Evolutionary conservation across 106 monocot genomes (phyloP), one percentile per base, ranked within the genome.

Genomic region (Amphibolis antarctica): DNA sequence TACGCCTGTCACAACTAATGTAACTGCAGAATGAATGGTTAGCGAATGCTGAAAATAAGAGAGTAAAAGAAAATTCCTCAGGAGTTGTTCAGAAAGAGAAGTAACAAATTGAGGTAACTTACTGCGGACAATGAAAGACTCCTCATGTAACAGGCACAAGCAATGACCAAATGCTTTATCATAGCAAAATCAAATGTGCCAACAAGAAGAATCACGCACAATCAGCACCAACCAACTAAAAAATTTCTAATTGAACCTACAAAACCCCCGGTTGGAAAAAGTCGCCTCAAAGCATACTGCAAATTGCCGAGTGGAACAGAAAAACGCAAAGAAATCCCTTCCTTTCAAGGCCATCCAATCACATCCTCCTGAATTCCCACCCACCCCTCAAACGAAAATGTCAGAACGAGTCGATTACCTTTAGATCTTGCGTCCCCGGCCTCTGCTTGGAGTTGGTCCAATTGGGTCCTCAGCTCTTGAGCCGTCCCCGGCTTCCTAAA

Each of bases 361-460:
- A 48, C 25, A 46, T 22, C 19, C 47, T 36, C 36, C 36, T 36
- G 48, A 28, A 46, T 12, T 10, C 17, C 20, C 12, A 64, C 46
- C n/a, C 20, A 69, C 26, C 24, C 14, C 15, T 10, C 20, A 11
- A 53, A 26, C 44, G 14, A 12, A 54, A 11, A 4, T 36, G 36
- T 7, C 36, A 36, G 36, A n/a, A 36, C 36, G 36, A 36, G 36
- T 36, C 36, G 36, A 17, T 27, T 48, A 86, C 89, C 85, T 83
- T 81, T 85, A 53, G 82, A 78, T 27, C 78, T 62, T 63, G 82
- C 83, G 23, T 46, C 44, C 28, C 86, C 86, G 55, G 83, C 77
- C 62, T 90, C 86, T 4, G 72, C 46, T 42, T 80, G 80, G 51
- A 90, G 89, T 31, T 68, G 83, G 24, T 83, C 72, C 62, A 90